Base-by-base conservation (phyloP, 2,329 filamentous ascomycete genomes). In the Fusarium clavum region DNA sequence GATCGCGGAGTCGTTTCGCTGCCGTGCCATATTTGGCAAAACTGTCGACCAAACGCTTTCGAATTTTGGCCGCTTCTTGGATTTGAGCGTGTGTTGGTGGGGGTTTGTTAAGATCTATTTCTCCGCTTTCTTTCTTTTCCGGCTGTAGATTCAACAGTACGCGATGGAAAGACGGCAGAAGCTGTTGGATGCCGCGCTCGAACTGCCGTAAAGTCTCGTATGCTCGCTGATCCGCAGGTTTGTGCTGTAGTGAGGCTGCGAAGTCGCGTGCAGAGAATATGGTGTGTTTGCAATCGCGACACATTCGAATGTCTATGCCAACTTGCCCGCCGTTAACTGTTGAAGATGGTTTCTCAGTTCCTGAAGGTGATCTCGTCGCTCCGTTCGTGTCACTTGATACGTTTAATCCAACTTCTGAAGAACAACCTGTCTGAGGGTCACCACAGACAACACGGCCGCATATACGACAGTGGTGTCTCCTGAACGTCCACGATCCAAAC, bases 361-460 rank as follows among this genome's bases (percentile, higher is more conserved):
- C 80, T 13, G 64, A 46, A 16, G 65, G 70, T 8, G 76, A 56
- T 16, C 75, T 66, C 24, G 70, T 70, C 71, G 59, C 45, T 20
- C 38, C 56, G 6, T 54, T 72, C 12, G 46, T 82, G 76, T 81
- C 87, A 82, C 76, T 80, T 6, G 90, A 85, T 20, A 98, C 90
- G 74, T 92, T 93, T 45, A 99, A 81, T 7, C 91, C 92, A 56
- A 99, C 86, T 73, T 97, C 93, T 11, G 85, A 89, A 1, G 96
- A 99, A 79, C 96, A 99, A 6, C 81, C 90, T 1, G 96, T 99
- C 61, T 88, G 87, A 1, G 88, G 88, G 79, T 99, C 96, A 14
- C 94, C 94, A 77, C 96, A 99, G 0, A 99, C 94, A 0, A 99
- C 94, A 45, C 92, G 89, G 6, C 96, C 96, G 75, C 96, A 99